Percentiles rank a stretch among this genome's conserved stretches.
phyloP scores from a whole-genome alignment of 306 rosid genomes.

The Lagenaria siceraria region DNA sequence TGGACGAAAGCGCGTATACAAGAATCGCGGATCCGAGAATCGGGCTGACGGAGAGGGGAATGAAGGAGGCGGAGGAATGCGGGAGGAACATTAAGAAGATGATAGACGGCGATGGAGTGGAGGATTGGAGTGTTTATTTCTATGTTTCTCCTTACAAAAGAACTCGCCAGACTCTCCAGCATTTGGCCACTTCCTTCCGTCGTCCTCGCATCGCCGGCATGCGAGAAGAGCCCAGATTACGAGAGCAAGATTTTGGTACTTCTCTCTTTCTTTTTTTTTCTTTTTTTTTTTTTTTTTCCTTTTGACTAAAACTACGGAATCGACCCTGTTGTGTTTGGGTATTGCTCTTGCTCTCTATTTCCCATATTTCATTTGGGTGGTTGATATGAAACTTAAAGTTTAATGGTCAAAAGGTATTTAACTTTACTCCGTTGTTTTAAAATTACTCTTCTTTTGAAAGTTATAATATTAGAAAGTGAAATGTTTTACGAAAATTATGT shows the following conservation, averaged over 20 bases:
- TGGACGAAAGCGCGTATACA: conserved; percentile 56
- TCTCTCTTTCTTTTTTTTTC: too few species aligned
- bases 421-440: too few species aligned
- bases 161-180: conserved; percentile 40
- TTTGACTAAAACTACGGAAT: too few species aligned
- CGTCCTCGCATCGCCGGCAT: conserved; percentile 61
- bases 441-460: too few species aligned
- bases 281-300: too few species aligned
- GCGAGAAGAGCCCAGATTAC: conserved; percentile 76
- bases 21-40: conserved; percentile 68
- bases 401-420: too few species aligned
- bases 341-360: too few species aligned
- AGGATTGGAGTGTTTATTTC: conserved; percentile 58
- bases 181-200: conserved; percentile 49
- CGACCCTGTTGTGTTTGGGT: too few species aligned
- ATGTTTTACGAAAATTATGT: too few species aligned
- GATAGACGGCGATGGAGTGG: conserved; percentile 31
- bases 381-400: too few species aligned
- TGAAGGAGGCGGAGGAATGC: conserved; percentile 44
- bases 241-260: conserved; percentile 83
- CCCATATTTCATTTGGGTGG: too few species aligned
- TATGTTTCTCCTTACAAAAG: conserved; percentile 78
- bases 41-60: conserved; percentile 42
- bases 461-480: too few species aligned
- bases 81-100: conserved; percentile 35